Evolutionary conservation across 441 rosid genomes (phyloP), one percentile per base, ranked within the genome.

Genomic region (Syzygium syzygioides): DNA sequence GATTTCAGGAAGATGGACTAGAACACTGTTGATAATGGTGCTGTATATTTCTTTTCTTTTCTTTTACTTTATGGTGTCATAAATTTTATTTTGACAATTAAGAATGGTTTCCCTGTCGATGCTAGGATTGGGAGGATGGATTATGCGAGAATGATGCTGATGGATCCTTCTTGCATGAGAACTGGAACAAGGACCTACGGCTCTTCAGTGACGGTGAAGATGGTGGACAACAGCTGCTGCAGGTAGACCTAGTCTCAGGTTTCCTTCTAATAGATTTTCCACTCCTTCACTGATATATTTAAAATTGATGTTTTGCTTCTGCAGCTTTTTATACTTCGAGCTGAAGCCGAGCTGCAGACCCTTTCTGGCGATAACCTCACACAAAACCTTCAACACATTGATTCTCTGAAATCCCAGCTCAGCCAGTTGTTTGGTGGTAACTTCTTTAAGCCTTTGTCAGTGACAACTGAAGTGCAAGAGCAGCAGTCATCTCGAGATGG

Each of bases 101-200:
- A 76, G 83, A 76, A 41, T 23, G n/a, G 83, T 76, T 86, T 53
- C 90, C 23, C 55, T 86, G 90, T 53, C 57, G 89, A 79, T 88
- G 84, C 85, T 55, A 97, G 99, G 99, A 96, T 89, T 97, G 99
- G 99, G 98, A 97, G 93, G 94, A 95, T 93, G 98, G 99, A 85
- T 92, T 97, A 60, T 93, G 94, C 83, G 99, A 96, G 92, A 97
- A 93, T 89, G 96, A 95, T 88, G 96, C 95, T 10, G 98, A 97
- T 94, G 99, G 99, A 57, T 96, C 98, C 84, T 96, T 94, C 94
- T 90, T 97, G 93, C 98, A 93, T 91, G 98, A 95, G 88, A 95
- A 97, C 86, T 96, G 98, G 99, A 96, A 97, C 93, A 97, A 93
- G 87, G 98, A 95, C 92, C 89, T 96, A 85, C 93, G 91, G 88